Conservation (phyloP, 108 stramenopile genomes). For the Cyclotella choctawhatcheeana region DNA sequence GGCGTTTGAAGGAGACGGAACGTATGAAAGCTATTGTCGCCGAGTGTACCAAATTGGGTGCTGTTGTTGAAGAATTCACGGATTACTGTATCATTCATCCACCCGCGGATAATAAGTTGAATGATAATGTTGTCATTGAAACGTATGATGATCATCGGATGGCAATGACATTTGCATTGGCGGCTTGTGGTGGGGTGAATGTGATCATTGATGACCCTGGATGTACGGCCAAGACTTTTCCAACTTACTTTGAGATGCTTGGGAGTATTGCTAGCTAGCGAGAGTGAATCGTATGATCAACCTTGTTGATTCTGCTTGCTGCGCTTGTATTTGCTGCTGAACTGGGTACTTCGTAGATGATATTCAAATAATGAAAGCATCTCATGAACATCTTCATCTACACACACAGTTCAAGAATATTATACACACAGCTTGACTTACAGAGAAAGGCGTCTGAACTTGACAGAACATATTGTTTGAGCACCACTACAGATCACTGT, state of each 20-base stretch:
- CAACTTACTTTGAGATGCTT: conserved; percentile 95
- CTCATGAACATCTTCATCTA: too few species aligned
- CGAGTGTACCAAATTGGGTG: conserved; percentile 97
- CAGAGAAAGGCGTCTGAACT: too few species aligned
- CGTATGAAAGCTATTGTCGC: conserved; percentile 98
- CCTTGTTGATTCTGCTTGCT: too few species aligned
- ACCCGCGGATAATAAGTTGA: conserved; percentile 79
- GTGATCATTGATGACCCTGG: conserved; percentile 95
- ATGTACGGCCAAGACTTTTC: conserved; percentile 97
- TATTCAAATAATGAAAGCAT: too few species aligned
- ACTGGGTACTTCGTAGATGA: too few species aligned
- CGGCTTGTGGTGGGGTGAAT: conserved; percentile 95
- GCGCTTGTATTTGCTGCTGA: too few species aligned
- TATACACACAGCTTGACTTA: too few species aligned
- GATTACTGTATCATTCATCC: conserved; percentile 96
- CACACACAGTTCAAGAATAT: too few species aligned
- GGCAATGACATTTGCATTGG: conserved; percentile 97
- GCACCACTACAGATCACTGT: too few species aligned
- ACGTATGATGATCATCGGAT: conserved; percentile 99
- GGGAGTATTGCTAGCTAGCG: conserved; percentile 70
- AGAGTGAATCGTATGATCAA: background rate
- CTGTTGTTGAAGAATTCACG: conserved; percentile 90
- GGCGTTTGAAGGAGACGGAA: conserved; percentile 98
- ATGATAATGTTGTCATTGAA: conserved; percentile 92
- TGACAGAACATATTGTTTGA: too few species aligned